Percentiles rank a stretch among this genome's conserved stretches.
Conservation (phyloP, 305 asterid species). For the Fraxinus xanthoxyloides region DNA sequence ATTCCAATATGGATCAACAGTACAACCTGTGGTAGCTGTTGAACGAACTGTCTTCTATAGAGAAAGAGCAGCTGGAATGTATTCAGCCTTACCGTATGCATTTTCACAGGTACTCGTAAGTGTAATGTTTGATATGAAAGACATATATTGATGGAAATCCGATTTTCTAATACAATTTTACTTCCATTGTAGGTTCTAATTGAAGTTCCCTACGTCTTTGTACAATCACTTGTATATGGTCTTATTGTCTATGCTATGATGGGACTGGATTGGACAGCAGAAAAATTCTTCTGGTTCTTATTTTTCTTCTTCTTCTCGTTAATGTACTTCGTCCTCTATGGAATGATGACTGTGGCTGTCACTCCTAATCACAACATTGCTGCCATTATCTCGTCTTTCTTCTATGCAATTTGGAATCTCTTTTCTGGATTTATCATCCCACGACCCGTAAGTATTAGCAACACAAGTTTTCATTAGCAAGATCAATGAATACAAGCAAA, state of each 20-base stretch:
- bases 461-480: background rate
- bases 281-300: slow-evolving; percentile 43
- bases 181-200: slow-evolving; percentile 29
- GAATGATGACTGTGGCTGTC: slow-evolving; percentile 48
- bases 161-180: background rate
- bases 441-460: slow-evolving; percentile 34
- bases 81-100: slow-evolving; percentile 61
- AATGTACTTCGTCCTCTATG: slow-evolving; percentile 41
- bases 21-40: slow-evolving; percentile 57
- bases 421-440: slow-evolving; percentile 47
- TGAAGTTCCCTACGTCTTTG: slow-evolving; percentile 37
- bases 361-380: slow-evolving; percentile 41
- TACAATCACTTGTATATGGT: slow-evolving; percentile 31
- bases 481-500: background rate
- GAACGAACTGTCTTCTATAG: slow-evolving; percentile 66
- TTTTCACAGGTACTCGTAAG: slow-evolving; percentile 40
- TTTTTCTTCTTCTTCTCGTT: slow-evolving; percentile 38
- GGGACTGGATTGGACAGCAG: slow-evolving; percentile 35
- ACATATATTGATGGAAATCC: background rate
- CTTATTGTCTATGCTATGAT: slow-evolving; percentile 40
- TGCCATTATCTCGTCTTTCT: slow-evolving; percentile 34
- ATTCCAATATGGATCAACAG: slow-evolving; percentile 50
- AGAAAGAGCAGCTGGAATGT: slow-evolving; percentile 72
- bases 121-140: background rate
- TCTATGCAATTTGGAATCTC: slow-evolving; percentile 38